Conservation (phyloP, 225 moss, liverwort and hornwort species). For the Bryoerythrophyllum caledonicum region DNA sequence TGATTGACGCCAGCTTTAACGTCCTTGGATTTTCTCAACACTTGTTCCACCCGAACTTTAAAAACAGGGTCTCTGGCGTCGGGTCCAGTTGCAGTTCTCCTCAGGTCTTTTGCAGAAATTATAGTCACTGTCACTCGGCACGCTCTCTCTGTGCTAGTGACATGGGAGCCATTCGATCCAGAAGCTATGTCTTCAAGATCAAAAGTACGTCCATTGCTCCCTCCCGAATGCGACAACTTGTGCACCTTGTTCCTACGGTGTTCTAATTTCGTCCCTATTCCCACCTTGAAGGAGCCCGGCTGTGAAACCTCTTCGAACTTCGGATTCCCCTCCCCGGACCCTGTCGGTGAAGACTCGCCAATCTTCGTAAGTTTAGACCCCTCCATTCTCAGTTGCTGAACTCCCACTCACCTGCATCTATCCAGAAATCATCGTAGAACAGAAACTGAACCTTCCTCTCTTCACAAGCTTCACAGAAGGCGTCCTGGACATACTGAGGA, state of each 20-base stretch:
- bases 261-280: slow-evolving; percentile 46
- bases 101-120: slow-evolving; percentile 71
- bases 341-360: slow-evolving; percentile 38
- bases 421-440: slow-evolving; percentile 1
- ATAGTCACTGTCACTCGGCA: slow-evolving; percentile 79
- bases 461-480: slow-evolving; percentile 14
- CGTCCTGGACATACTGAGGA: slow-evolving; percentile 20
- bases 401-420: slow-evolving; percentile 44
- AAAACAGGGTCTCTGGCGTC: slow-evolving; percentile 79
- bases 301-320: slow-evolving; percentile 42
- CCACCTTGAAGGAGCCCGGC: slow-evolving; percentile 45
- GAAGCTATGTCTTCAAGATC: slow-evolving; percentile 57
- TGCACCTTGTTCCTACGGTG: slow-evolving; percentile 46
- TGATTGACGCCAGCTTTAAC: slow-evolving; percentile 44
- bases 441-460: no score
- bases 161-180: slow-evolving; percentile 58
- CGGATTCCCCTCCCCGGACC: slow-evolving; percentile 15
- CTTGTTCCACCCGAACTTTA: slow-evolving; percentile 82
- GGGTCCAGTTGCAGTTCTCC: slow-evolving; percentile 59
- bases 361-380: slow-evolving; percentile 36
- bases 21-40: slow-evolving; percentile 64
- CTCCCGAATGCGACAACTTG: slow-evolving; percentile 56
- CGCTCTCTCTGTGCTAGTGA: slow-evolving; percentile 57
- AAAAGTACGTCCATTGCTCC: slow-evolving; percentile 63
- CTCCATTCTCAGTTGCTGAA: slow-evolving; percentile 41